Evolutionary conservation across 352 stramenopile genomes (phyloP).

Genomic region (Pythium sukuiense): DNA sequence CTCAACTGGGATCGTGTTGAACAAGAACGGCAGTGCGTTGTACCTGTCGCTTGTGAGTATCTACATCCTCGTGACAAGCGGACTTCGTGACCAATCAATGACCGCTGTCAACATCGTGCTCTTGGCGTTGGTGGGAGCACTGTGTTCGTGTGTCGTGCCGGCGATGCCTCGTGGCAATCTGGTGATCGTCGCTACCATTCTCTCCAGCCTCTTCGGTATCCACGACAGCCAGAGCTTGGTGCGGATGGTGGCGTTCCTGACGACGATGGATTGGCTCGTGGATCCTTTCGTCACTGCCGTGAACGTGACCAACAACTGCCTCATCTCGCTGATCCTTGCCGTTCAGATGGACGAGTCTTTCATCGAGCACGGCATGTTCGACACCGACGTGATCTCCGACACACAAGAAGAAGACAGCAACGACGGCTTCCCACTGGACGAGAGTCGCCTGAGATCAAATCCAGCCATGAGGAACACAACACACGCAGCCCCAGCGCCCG

Average conservation of each 20-base stretch:
- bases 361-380: constrained; percentile 26
- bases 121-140: constrained; percentile 39
- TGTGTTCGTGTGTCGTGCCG: constrained; percentile 42
- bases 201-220: constrained; percentile 52
- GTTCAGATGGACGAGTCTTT: constrained; percentile 46
- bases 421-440: constrained; percentile 28
- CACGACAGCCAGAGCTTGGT: constrained; percentile 14
- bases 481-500: not conserved
- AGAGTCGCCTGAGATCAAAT: not conserved
- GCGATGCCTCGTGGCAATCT: constrained; percentile 41
- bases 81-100: constrained; percentile 20
- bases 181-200: constrained; percentile 37
- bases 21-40: constrained; percentile 63
- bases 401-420: constrained; percentile 38
- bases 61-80: constrained; percentile 44
- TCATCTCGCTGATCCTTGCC: constrained; percentile 54
- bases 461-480: constrained; percentile 12
- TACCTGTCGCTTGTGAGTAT: constrained; percentile 50
- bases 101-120: constrained; percentile 29
- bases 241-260: constrained; percentile 41
- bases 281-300: constrained; percentile 52
- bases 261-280: constrained; percentile 55
- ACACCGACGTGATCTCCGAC: constrained; percentile 22
- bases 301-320: constrained; percentile 52
- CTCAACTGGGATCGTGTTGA: constrained; percentile 41